Conservation (phyloP, 345 rosid species). For the Hibiscus syriacus region DNA sequence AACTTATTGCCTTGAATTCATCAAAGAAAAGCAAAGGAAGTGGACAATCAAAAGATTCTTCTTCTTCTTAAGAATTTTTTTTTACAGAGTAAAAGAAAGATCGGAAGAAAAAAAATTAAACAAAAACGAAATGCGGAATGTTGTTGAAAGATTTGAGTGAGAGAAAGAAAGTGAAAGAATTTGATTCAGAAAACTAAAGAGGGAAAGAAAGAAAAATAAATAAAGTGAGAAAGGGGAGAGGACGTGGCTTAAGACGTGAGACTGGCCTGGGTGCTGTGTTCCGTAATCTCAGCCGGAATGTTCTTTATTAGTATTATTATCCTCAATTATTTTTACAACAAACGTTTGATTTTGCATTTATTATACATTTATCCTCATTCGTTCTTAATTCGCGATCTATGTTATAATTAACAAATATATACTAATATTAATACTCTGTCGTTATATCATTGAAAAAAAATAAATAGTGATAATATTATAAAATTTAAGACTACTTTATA, state of each 20-base stretch:
- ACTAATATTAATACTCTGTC: too few species aligned
- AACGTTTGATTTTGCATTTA: too few species aligned
- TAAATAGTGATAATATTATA: too few species aligned
- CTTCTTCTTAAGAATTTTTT: background rate
- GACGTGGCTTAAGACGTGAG: background rate
- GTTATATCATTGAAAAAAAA: too few species aligned
- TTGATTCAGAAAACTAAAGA: background rate
- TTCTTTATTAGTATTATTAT: too few species aligned
- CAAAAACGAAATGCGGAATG: background rate
- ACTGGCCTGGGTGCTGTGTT: background rate
- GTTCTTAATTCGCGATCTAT: too few species aligned
- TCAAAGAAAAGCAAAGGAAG: slow-evolving; percentile 22
- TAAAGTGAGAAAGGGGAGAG: background rate
- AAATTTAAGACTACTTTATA: too few species aligned
- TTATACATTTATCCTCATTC: too few species aligned
- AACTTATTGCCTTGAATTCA: slow-evolving; percentile 44
- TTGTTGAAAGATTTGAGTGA: background rate
- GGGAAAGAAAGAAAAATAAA: background rate
- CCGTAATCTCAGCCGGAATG: background rate
- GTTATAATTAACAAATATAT: too few species aligned
- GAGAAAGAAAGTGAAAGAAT: background rate
- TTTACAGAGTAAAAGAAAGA: background rate
- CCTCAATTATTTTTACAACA: too few species aligned
- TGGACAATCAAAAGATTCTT: slow-evolving; percentile 21
- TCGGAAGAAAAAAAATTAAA: background rate